Conservation (phyloP, 805 yeast genomes). For the Hanseniaspora occidentalis region DNA sequence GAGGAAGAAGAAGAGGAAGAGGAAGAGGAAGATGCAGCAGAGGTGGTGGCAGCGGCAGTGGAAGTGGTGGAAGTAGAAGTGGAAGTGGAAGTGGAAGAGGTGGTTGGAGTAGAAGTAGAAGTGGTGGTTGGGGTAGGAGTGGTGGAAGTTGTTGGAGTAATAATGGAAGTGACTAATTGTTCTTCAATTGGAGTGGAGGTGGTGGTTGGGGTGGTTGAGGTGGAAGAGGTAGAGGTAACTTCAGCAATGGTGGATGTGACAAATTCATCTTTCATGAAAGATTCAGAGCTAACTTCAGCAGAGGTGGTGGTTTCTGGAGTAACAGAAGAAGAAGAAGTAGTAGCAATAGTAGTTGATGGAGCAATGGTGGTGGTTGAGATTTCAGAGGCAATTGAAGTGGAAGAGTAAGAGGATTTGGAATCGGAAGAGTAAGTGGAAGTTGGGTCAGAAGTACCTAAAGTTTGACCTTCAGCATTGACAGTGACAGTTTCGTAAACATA, state of each 20-base stretch:
- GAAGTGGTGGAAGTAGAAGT: conserved; percentile 14
- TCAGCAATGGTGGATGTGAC: conserved; percentile 11
- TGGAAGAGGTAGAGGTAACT: conserved; percentile 17
- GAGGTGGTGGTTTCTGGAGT: conserved; percentile 15
- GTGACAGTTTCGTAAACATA: conserved; percentile 43
- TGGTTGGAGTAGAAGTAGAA: conserved; percentile 15
- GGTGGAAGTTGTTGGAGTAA: conserved; percentile 16
- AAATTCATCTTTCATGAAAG: conserved; percentile 17
- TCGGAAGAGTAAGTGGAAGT: conserved; percentile 9
- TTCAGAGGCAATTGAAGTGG: conserved; percentile 11
- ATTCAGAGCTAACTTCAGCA: conserved; percentile 14
- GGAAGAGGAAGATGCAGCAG: conserved; percentile 23
- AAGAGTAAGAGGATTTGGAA: conserved; percentile 6
- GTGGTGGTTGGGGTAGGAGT: conserved; percentile 17
- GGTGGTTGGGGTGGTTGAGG: conserved; percentile 23
- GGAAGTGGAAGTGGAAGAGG: conserved; percentile 15
- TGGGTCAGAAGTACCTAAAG: conserved; percentile 25
- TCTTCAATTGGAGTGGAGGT: conserved; percentile 22
- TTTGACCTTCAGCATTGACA: conserved; percentile 36
- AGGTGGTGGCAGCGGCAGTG: conserved; percentile 18
- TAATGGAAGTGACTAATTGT: too few relatives aligned
- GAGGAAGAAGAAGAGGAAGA: conserved; percentile 23
- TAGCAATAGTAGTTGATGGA: conserved; percentile 6
- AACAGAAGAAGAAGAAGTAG: conserved; percentile 18
- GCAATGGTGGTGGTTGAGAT: conserved; percentile 7